These are phyloP conservation scores for Gossypium raimondii DNA, from an alignment of 345 rosid genomes.

Conservation along the genomic window DNA sequence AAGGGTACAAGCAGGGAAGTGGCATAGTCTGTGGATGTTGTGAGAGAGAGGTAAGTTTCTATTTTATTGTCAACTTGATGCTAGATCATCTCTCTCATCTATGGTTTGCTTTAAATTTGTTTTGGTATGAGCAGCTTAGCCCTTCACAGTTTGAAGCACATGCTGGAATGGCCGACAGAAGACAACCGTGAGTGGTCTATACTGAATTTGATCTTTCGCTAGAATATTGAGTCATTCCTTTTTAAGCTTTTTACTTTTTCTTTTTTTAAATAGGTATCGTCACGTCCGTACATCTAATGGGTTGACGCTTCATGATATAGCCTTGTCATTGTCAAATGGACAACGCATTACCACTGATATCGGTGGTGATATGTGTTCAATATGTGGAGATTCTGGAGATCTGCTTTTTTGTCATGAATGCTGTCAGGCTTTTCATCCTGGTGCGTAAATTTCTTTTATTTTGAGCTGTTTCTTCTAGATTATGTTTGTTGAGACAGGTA, in stretches of 20 bases:
- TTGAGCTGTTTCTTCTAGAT: not conserved
- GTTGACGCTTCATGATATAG: slow-evolving; percentile 87
- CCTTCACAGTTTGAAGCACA: slow-evolving; percentile 99
- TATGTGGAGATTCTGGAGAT: slow-evolving; percentile 84
- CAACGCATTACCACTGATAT: slow-evolving; percentile 57
- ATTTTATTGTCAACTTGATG: not conserved
- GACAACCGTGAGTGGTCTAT: slow-evolving; percentile 85
- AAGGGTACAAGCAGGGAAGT: slow-evolving; percentile 81
- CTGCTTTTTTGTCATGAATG: slow-evolving; percentile 73
- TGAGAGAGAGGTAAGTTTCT: slow-evolving; percentile 54
- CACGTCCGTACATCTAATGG: slow-evolving; percentile 86
- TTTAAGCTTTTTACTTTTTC: not conserved
- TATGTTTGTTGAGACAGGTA: not conserved
- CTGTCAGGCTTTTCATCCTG: slow-evolving; percentile 85
- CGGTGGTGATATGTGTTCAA: slow-evolving; percentile 84
- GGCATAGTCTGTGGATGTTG: slow-evolving; percentile 91
- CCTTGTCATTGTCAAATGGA: slow-evolving; percentile 76
- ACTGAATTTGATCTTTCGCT: slow-evolving; percentile 14
- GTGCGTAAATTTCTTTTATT: slow-evolving; percentile 32
- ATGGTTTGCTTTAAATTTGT: not conserved
- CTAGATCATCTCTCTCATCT: slow-evolving; percentile 5
- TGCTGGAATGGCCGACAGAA: slow-evolving; percentile 99
- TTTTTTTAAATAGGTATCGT: slow-evolving; percentile 60
- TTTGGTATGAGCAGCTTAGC: slow-evolving; percentile 59
- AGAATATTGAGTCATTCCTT: slow-evolving; percentile 13